Percentiles rank a stretch among this genome's conserved stretches.
phyloP scores from a whole-genome alignment of 371 early-diverging fungal species.

The Syncephalastrum racemosum region DNA sequence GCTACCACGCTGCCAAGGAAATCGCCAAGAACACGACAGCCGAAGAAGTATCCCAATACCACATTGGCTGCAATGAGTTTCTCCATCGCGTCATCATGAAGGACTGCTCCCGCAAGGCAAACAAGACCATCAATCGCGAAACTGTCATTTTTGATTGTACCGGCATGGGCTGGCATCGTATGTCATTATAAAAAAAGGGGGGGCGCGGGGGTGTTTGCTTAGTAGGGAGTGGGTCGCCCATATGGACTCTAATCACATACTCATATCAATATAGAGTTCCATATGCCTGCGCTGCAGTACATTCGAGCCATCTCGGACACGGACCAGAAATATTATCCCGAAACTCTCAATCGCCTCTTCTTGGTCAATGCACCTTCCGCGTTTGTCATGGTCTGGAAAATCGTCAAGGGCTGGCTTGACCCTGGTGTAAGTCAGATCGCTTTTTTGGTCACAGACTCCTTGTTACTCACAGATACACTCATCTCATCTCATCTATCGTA shows the following conservation, averaged over 20 bases:
- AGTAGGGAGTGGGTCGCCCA: too few species aligned
- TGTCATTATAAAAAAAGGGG: slow-evolving; percentile 18
- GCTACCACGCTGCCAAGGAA: slow-evolving; percentile 72
- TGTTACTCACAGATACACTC: background rate
- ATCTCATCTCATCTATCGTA: background rate
- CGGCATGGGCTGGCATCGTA: slow-evolving; percentile 75
- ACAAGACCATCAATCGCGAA: slow-evolving; percentile 69
- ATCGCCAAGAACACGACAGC: slow-evolving; percentile 64
- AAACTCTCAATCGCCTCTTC: slow-evolving; percentile 75
- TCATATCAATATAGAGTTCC: slow-evolving; percentile 51
- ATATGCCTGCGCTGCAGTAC: slow-evolving; percentile 76
- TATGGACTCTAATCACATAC: too few species aligned
- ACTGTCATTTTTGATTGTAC: slow-evolving; percentile 85
- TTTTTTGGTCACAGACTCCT: background rate
- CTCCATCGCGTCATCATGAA: slow-evolving; percentile 68
- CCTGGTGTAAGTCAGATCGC: slow-evolving; percentile 54
- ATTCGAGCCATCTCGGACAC: slow-evolving; percentile 73
- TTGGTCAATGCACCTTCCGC: slow-evolving; percentile 82
- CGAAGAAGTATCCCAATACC: slow-evolving; percentile 69
- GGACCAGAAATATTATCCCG: slow-evolving; percentile 85
- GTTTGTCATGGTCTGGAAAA: slow-evolving; percentile 81
- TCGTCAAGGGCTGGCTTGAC: slow-evolving; percentile 83
- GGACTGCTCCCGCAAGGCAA: slow-evolving; percentile 68
- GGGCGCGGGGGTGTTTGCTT: too few species aligned
- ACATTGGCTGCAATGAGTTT: slow-evolving; percentile 80